Percentiles rank a stretch among this genome's conserved stretches.
Conservation (phyloP, 2,329 filamentous ascomycete species). For the Fragosphaeria purpurea region DNA sequence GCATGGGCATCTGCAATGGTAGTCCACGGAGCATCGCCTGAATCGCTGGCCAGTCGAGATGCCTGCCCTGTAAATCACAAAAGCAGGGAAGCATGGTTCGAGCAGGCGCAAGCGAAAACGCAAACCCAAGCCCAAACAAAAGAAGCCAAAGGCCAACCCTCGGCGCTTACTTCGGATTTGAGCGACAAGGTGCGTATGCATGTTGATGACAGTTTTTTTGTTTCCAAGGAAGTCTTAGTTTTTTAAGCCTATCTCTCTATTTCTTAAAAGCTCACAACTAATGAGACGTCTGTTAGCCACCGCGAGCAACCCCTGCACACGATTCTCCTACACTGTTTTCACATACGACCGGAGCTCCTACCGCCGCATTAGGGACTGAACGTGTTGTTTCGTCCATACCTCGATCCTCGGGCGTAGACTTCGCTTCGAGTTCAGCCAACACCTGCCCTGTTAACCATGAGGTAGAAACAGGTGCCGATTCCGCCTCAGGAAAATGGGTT, state of each 20-base stretch:
- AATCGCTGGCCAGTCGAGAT: too few species aligned
- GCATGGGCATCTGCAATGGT: too few species aligned
- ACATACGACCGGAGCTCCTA: conserved; percentile 19
- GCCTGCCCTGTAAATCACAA: conserved; percentile 83
- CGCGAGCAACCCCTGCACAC: too few species aligned
- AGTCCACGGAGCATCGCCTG: too few species aligned
- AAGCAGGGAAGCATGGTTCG: conserved; percentile 78
- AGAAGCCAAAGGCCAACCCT: not conserved
- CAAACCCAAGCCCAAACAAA: not conserved
- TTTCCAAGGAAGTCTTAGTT: too few species aligned
- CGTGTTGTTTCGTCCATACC: conserved; percentile 76
- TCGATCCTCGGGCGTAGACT: conserved; percentile 28
- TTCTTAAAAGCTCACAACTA: too few species aligned
- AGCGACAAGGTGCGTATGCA: not conserved
- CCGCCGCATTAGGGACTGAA: conserved; percentile 44
- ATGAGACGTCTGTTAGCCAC: too few species aligned
- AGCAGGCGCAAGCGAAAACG: conserved; percentile 18
- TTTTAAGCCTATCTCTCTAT: too few species aligned
- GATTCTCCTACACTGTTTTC: not conserved
- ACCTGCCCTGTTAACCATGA: conserved; percentile 55
- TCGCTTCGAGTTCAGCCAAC: conserved; percentile 19
- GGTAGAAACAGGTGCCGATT: conserved; percentile 62
- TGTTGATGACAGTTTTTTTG: too few species aligned
- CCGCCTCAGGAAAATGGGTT: conserved; percentile 77
- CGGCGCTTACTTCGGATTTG: conserved; percentile 17